Percentiles rank a stretch among this genome's conserved stretches.
phyloP scores from a whole-genome alignment of 495 filamentous ascomycete genomes.

The Friedmanniomyces simplex region DNA sequence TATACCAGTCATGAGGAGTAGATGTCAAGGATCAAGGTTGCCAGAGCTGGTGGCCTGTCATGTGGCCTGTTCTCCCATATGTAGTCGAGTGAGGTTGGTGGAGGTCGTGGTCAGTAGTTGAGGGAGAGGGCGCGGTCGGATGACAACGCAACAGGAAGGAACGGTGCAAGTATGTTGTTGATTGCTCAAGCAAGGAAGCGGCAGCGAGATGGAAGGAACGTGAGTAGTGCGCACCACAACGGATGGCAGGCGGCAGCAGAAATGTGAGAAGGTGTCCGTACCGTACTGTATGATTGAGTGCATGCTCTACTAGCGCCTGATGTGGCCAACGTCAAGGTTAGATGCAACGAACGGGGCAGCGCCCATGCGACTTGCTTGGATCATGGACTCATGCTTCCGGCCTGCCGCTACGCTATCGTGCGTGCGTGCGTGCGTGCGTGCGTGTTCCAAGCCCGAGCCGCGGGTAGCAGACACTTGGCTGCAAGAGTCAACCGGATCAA shows the following conservation, averaged over 20 bases:
- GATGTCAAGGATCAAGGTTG: neutral
- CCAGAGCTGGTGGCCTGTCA: neutral
- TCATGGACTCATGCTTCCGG: neutral
- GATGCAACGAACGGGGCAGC: no score
- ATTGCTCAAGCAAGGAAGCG: slow-evolving; percentile 22
- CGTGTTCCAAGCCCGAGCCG: neutral
- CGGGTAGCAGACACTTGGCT: neutral
- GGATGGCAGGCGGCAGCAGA: slow-evolving; percentile 1
- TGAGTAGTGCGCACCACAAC: neutral
- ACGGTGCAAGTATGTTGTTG: slow-evolving; percentile 4
- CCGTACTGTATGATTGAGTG: slow-evolving; percentile 1
- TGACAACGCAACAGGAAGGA: neutral
- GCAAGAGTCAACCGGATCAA: neutral
- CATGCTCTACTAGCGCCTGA: neutral
- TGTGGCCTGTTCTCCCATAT: neutral
- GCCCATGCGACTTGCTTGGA: neutral
- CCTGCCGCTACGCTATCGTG: neutral
- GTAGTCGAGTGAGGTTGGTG: neutral
- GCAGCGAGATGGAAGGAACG: slow-evolving; percentile 13
- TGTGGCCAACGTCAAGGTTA: neutral
- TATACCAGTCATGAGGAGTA: slow-evolving; percentile 8
- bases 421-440: neutral
- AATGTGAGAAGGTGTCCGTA: neutral
- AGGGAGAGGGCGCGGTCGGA: neutral
- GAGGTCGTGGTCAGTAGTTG: neutral